Evolutionary conservation across 306 rosid species (phyloP).

Genomic region (Citrullus colocynthis): DNA sequence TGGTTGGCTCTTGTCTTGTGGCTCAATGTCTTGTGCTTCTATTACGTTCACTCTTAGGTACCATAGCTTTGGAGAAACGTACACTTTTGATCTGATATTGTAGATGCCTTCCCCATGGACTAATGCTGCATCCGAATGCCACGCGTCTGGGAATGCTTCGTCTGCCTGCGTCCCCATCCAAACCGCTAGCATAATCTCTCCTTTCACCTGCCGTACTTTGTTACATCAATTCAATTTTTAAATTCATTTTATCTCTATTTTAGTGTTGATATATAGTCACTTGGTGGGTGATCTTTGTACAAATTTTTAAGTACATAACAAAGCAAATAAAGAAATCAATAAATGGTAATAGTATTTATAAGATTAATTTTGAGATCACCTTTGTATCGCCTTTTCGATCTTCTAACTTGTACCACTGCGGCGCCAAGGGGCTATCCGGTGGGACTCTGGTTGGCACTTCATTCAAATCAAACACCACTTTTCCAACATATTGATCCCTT

Average conservation of each 20-base stretch:
- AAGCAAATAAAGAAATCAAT: not conserved
- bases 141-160: conserved; percentile 80
- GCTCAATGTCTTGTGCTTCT: conserved; percentile 70
- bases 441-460: conserved; percentile 84
- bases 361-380: not conserved
- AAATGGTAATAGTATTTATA: too few relatives aligned
- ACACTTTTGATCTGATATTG: conserved; percentile 60
- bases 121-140: conserved; percentile 65
- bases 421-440: conserved; percentile 81
- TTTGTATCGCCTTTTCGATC: conserved; percentile 24
- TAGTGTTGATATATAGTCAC: not conserved
- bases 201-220: conserved; percentile 12
- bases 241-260: not conserved
- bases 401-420: conserved; percentile 69
- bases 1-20: conserved; percentile 40
- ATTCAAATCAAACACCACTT: conserved; percentile 59
- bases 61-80: conserved; percentile 75
- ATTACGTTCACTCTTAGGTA: conserved; percentile 67
- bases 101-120: conserved; percentile 55
- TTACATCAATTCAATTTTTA: not conserved
- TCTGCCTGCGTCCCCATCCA: conserved; percentile 92
- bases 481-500: conserved; percentile 58
- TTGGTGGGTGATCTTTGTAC: not conserved
- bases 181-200: conserved; percentile 70
- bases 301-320: too few relatives aligned